Percentiles rank a stretch among this genome's conserved stretches.
Evolutionary conservation across 129 eudicot species (phyloP).

Genomic region (Erigeron canadensis): DNA sequence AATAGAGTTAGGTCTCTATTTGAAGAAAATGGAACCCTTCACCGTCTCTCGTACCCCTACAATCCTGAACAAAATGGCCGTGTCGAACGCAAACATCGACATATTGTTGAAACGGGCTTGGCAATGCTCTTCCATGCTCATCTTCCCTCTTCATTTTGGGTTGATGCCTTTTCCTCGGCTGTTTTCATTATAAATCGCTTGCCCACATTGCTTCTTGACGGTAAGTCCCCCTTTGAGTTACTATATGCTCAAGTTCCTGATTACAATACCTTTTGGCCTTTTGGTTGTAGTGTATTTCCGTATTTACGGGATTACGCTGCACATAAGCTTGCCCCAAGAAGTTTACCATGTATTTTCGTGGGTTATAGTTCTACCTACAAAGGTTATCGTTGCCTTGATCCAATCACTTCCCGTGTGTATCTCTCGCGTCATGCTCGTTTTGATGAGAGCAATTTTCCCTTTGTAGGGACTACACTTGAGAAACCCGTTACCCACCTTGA

Average conservation of each 20-base stretch:
- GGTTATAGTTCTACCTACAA: background rate
- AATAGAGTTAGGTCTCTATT: background rate
- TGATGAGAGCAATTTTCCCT: background rate
- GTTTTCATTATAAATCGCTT: background rate
- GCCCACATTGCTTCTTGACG: background rate
- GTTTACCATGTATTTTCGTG: background rate
- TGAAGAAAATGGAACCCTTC: slow-evolving; percentile 3
- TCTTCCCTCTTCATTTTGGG: background rate
- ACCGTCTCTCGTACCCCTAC: background rate
- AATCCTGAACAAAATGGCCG: background rate
- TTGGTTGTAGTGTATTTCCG: background rate
- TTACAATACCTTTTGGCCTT: background rate
- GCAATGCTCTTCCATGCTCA: background rate
- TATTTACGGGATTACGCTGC: background rate
- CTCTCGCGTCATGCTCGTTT: background rate
- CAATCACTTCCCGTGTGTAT: background rate
- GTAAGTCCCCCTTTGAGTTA: slow-evolving; percentile 11
- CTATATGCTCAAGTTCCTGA: background rate
- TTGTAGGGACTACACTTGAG: background rate
- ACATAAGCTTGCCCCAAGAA: background rate
- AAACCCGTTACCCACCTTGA: background rate
- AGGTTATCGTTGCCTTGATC: background rate
- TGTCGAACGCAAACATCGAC: background rate
- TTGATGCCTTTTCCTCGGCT: slow-evolving; percentile 5
- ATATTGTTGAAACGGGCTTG: background rate